Percentiles rank a stretch among this genome's conserved stretches.
phyloP scores from a whole-genome alignment of 306 rosid species.

The Bauhinia variegata region DNA sequence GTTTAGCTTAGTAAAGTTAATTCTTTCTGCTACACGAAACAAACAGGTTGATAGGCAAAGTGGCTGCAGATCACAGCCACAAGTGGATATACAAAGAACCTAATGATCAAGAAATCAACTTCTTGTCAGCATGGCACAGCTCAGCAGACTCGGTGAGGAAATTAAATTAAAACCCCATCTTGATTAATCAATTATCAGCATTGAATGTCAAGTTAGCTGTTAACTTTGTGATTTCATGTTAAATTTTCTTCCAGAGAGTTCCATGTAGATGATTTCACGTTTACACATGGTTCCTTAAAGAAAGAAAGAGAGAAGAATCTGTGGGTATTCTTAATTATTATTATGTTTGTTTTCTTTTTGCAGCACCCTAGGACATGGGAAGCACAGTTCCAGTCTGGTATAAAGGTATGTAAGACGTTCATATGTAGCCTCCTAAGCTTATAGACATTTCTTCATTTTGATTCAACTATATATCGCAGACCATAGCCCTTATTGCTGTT shows the following conservation, averaged over 20 bases:
- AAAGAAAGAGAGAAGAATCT: conserved; percentile 3
- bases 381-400: conserved; percentile 98
- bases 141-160: conserved; percentile 78
- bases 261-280: conserved; percentile 33
- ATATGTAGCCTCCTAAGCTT: background rate
- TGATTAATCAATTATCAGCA: too few species aligned
- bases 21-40: too few species aligned
- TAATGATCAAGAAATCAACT: conserved; percentile 87
- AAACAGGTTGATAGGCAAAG: conserved; percentile 98
- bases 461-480: conserved; percentile 54
- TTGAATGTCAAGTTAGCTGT: background rate
- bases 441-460: conserved; percentile 15
- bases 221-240: too few species aligned
- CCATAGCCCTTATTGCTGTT: conserved; percentile 93
- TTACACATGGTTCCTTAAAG: conserved; percentile 31
- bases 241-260: background rate
- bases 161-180: conserved; percentile 4
- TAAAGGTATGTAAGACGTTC: conserved; percentile 68
- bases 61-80: conserved; percentile 95
- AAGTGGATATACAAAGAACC: conserved; percentile 97
- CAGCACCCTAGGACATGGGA: conserved; percentile 99
- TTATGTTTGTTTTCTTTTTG: conserved; percentile 32
- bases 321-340: conserved; percentile 6
- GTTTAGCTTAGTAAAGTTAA: conserved; percentile 10
- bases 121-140: conserved; percentile 94